A percentile compares a stretch with the other conserved stretches of the same genome.
phyloP scores from a whole-genome alignment of 2,329 filamentous ascomycete species.

The Domatiomyces catenatus region DNA sequence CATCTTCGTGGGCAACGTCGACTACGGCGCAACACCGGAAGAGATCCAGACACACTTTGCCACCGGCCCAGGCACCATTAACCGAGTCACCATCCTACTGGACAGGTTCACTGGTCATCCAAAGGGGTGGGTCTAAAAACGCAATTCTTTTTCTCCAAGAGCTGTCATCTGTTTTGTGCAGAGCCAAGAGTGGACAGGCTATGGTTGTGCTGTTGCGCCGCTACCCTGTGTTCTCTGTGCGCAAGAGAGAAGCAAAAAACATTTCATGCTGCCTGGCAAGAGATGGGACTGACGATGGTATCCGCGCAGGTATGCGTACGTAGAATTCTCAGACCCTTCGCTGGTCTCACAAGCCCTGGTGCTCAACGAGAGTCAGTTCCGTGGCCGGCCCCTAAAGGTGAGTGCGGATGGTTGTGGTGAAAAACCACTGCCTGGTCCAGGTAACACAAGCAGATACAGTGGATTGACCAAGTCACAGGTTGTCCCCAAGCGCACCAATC shows the following conservation, averaged over 20 bases:
- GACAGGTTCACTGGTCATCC: constrained; percentile 98
- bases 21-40: constrained; percentile 92
- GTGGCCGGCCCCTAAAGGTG: constrained; percentile 90
- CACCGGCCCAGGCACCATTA: constrained; percentile 79
- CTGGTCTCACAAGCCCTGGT: constrained; percentile 87
- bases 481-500: constrained; percentile 85
- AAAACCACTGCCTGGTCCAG: too few relatives aligned
- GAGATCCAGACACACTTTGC: constrained; percentile 98
- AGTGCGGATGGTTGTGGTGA: constrained; percentile 8
- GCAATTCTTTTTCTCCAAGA: constrained; percentile 15
- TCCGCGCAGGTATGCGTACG: constrained; percentile 75
- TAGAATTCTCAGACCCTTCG: constrained; percentile 90
- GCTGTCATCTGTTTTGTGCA: constrained; percentile 9
- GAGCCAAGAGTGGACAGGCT: constrained; percentile 1
- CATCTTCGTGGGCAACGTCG: constrained; percentile 97
- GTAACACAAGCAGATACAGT: background rate
- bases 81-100: constrained; percentile 88
- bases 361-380: constrained; percentile 90
- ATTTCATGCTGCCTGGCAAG: constrained; percentile 44
- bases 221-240: constrained; percentile 5
- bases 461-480: constrained; percentile 36
- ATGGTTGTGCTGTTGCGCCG: constrained; percentile 13
- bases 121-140: constrained; percentile 62
- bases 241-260: constrained; percentile 5
- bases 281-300: constrained; percentile 28